Percentiles rank a stretch among this genome's conserved stretches.
Conservation (phyloP, 306 rosid genomes). For the Quercus suber region DNA sequence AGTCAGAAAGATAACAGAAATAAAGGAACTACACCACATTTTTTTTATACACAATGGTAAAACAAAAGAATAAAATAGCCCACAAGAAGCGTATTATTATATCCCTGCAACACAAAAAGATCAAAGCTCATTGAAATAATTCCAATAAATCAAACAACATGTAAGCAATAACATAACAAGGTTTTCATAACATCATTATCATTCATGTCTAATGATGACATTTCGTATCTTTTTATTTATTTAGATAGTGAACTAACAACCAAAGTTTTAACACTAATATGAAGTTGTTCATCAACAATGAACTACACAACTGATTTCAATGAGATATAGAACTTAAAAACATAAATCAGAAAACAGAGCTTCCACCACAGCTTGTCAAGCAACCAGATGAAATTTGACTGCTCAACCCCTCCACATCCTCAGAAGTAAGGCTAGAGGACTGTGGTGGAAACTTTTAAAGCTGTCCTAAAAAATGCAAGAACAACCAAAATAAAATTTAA, state of each 20-base stretch:
- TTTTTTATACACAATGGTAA: not conserved
- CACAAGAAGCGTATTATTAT: not conserved
- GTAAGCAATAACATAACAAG: not conserved
- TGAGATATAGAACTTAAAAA: not conserved
- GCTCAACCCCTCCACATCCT: constrained; percentile 15
- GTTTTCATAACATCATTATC: not conserved
- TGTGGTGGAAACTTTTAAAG: not conserved
- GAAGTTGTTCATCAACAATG: not conserved
- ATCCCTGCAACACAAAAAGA: not conserved
- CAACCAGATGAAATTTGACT: not conserved
- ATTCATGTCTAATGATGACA: too few species aligned
- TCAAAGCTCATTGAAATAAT: not conserved
- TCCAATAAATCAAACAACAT: not conserved
- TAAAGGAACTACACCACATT: not conserved
- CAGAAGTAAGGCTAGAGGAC: constrained; percentile 7
- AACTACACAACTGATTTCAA: not conserved
- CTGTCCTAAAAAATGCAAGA: constrained; percentile 13
- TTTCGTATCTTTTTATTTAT: too few species aligned
- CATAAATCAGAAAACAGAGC: not conserved
- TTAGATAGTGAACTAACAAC: not conserved
- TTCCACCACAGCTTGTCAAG: not conserved
- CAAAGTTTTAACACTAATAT: not conserved
- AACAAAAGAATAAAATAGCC: not conserved
- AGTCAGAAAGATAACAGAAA: constrained; percentile 23
- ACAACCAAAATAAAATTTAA: not conserved